These are phyloP conservation scores for Epichloe elymi DNA, from an alignment of 2,329 filamentous ascomycete genomes.

Conservation along the genomic window DNA sequence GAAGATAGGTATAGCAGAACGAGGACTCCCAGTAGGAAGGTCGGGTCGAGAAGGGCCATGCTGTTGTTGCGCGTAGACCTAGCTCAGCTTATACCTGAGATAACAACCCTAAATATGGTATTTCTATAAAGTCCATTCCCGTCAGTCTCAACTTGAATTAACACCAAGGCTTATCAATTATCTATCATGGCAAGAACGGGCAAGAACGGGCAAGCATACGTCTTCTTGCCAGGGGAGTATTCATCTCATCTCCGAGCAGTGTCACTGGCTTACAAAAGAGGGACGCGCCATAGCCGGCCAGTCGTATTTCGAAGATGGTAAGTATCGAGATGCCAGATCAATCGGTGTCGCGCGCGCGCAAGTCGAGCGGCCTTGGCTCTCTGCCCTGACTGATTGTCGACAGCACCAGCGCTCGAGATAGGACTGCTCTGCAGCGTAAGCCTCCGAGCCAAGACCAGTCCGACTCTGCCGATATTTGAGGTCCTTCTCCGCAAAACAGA, in stretches of 20 bases:
- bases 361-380: not conserved
- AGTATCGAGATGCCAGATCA: not conserved
- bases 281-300: conserved; percentile 2
- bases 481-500: not conserved
- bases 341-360: not conserved
- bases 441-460: not conserved
- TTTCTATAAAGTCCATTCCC: not conserved
- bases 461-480: not conserved
- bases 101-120: not conserved
- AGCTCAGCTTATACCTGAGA: not conserved
- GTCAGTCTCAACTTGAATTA: not conserved
- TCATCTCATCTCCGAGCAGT: not conserved
- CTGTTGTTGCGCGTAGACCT: not conserved
- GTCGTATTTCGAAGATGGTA: not conserved
- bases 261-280: conserved; percentile 3
- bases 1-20: conserved; percentile 81
- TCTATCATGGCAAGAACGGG: not conserved
- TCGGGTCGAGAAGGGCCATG: conserved; percentile 58
- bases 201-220: not conserved
- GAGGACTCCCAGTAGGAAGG: conserved; percentile 75
- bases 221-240: not conserved
- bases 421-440: not conserved
- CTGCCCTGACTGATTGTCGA: not conserved
- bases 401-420: not conserved
- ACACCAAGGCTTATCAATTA: not conserved